Evolutionary conservation across 2,329 filamentous ascomycete species (phyloP), one percentile per base, ranked within the genome.

Genomic region (Xylariales sp.): DNA sequence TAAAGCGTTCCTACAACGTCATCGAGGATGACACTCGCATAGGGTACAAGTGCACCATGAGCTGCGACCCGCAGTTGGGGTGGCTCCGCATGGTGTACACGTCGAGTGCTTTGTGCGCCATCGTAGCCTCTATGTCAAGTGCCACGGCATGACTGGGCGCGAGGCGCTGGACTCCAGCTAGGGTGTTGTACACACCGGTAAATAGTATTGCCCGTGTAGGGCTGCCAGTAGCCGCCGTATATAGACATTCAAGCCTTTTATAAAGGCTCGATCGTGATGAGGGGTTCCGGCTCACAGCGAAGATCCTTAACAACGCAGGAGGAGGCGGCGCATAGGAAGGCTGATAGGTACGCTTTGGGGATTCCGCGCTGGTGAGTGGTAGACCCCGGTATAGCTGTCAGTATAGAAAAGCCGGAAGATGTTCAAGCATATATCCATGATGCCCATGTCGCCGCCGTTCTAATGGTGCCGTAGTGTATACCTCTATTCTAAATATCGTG

Each of bases 401-500:
- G 36, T 28, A 7, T 10, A n/a, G 36, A n/a, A 28, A 43, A 34
- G 36, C 14, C 36, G 32, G 9, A 52, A 43, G 43, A 9, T 23
- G 23, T 36, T 52, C 9, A 9, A 36, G 36, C 36, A 50, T 36
- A 52, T 32, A 18, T 18, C 23, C 9, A 45, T 34, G 39, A 49
- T 30, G 5, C 16, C n/a, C 16, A 55, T 10, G 16, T 16, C n/a
- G 32, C 46, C 28, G 23, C 16, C 23, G 52, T 52, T 65, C 43
- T 49, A 18, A 28, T 48, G 2, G 5, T 14, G 16, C 46, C 39
- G 18, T 55, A 12, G n/a, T 45, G 23, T 43, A 41, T 32, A 36
- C 6, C 9, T 50, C n/a, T 50, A 54, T 54, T 59, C 46, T 67
- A 70, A 56, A 70, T 65, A n/a, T 71, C 56, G 32, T 61, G 18